Percentiles rank a stretch among this genome's conserved stretches.
Evolutionary conservation across 2,329 filamentous ascomycete genomes (phyloP).

Genomic region (Alternaria angustiovoidea): DNA sequence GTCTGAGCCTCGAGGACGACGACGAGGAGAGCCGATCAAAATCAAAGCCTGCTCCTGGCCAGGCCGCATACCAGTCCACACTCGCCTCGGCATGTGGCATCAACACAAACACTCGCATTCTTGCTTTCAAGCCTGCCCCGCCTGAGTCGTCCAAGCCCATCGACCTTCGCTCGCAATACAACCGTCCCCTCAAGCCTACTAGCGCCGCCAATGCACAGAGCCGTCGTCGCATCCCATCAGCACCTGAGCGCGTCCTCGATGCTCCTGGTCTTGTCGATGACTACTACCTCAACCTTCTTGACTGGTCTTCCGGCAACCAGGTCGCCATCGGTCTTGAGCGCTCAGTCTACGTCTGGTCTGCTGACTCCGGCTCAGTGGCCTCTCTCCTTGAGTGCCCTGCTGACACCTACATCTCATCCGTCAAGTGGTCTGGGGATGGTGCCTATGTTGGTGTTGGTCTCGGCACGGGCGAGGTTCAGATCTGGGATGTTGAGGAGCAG

Average conservation of each 20-base stretch:
- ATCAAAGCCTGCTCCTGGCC: constrained; percentile 83
- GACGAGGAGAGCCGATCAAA: constrained; percentile 69
- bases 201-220: constrained; percentile 81
- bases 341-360: constrained; percentile 98
- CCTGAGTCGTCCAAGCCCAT: constrained; percentile 98
- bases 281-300: constrained; percentile 98
- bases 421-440: constrained; percentile 98
- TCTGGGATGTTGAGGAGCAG: constrained; percentile 97
- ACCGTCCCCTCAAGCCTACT: constrained; percentile 86
- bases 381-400: constrained; percentile 85
- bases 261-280: constrained; percentile 96
- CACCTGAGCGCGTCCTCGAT: constrained; percentile 94
- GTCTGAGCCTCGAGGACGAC: constrained; percentile 77
- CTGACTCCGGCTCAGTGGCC: constrained; percentile 87
- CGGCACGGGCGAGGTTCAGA: constrained; percentile 95
- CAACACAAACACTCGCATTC: constrained; percentile 90
- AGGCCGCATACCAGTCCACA: constrained; percentile 89
- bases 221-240: constrained; percentile 89
- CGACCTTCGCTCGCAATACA: constrained; percentile 96
- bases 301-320: constrained; percentile 98
- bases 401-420: constrained; percentile 96
- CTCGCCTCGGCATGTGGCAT: constrained; percentile 91
- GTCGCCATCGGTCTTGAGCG: constrained; percentile 97
- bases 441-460: constrained; percentile 96
- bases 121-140: constrained; percentile 97